Conservation (phyloP, 371 early-diverging fungal species). For the Syncephalastrum monosporum region DNA sequence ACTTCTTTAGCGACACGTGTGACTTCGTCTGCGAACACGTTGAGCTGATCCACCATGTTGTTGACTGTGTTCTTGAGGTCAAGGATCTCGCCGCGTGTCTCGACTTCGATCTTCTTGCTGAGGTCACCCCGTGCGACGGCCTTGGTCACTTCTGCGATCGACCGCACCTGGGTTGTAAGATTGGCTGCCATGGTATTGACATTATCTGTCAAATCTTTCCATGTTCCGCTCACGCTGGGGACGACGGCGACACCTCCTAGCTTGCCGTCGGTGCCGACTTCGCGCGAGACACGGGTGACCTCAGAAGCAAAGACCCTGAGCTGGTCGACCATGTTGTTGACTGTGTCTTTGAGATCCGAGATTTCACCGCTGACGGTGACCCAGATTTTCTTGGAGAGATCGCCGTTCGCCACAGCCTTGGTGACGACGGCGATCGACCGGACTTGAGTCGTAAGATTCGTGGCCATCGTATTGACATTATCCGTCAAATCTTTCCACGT, state of each 20-base stretch:
- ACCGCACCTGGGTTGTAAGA: conserved; percentile 52
- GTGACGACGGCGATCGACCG: conserved; percentile 54
- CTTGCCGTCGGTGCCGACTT: conserved; percentile 58
- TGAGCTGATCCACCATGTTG: conserved; percentile 43
- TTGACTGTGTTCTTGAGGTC: conserved; percentile 34
- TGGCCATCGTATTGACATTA: conserved; percentile 50
- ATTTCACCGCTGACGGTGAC: conserved; percentile 66
- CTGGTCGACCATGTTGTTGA: conserved; percentile 64
- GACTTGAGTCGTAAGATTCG: conserved; percentile 48
- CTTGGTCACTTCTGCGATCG: conserved; percentile 54
- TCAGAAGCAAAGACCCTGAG: conserved; percentile 36
- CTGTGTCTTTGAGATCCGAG: conserved; percentile 56
- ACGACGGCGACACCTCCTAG: conserved; percentile 43
- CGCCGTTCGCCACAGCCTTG: conserved; percentile 54
- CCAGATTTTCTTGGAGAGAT: conserved; percentile 55
- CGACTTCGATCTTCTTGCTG: conserved; percentile 27
- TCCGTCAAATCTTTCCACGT: conserved; percentile 53
- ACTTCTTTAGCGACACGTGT: conserved; percentile 34
- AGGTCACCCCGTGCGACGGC: conserved; percentile 60
- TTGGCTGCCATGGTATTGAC: conserved; percentile 61
- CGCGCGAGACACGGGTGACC: conserved; percentile 34
- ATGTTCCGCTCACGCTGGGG: conserved; percentile 53
- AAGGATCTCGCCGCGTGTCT: conserved; percentile 33
- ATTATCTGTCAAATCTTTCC: conserved; percentile 62
- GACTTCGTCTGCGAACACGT: conserved; percentile 36